Percentiles rank a stretch among this genome's conserved stretches.
Evolutionary conservation across 2,329 filamentous ascomycete species (phyloP).

Genomic region (Chaetomiaceae sp.): DNA sequence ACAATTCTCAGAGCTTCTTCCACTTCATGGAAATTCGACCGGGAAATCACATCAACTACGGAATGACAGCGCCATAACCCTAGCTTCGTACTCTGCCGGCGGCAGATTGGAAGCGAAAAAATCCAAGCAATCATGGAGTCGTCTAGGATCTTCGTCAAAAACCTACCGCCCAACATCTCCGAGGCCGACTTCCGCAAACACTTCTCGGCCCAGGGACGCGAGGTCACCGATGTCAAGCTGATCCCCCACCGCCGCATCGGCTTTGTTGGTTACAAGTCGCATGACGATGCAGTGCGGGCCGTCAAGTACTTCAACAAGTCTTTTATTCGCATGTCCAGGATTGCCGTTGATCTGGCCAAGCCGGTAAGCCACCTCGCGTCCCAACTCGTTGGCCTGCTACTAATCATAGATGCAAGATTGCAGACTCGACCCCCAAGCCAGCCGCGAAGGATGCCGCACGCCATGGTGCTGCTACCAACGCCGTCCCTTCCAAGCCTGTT

Average conservation of each 20-base stretch:
- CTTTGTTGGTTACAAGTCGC: slow-evolving; percentile 87
- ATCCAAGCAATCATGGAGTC: slow-evolving; percentile 41
- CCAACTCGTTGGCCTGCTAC: slow-evolving; percentile 1
- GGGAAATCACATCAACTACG: not conserved
- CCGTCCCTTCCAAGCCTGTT: not conserved
- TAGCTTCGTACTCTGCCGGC: slow-evolving; percentile 18
- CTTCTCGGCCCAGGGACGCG: slow-evolving; percentile 67
- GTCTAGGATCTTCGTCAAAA: slow-evolving; percentile 74
- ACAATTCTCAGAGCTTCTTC: not conserved
- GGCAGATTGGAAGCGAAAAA: slow-evolving; percentile 19
- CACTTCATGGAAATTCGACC: not conserved
- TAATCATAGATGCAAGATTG: slow-evolving; percentile 26
- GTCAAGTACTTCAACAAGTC: slow-evolving; percentile 94
- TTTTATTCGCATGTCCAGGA: slow-evolving; percentile 93
- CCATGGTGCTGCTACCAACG: slow-evolving; percentile 9
- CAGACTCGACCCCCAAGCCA: slow-evolving; percentile 21
- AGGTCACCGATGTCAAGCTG: slow-evolving; percentile 88
- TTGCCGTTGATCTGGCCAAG: slow-evolving; percentile 81
- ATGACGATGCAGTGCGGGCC: slow-evolving; percentile 74
- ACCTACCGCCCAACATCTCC: slow-evolving; percentile 78
- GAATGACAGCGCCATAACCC: slow-evolving; percentile 23
- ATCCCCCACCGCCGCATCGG: slow-evolving; percentile 87
- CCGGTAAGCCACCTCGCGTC: slow-evolving; percentile 52
- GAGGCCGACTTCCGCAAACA: slow-evolving; percentile 85
- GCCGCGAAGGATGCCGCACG: slow-evolving; percentile 10